Conservation (phyloP, 2,329 filamentous ascomycete species). For the Talaromyces sp. region DNA sequence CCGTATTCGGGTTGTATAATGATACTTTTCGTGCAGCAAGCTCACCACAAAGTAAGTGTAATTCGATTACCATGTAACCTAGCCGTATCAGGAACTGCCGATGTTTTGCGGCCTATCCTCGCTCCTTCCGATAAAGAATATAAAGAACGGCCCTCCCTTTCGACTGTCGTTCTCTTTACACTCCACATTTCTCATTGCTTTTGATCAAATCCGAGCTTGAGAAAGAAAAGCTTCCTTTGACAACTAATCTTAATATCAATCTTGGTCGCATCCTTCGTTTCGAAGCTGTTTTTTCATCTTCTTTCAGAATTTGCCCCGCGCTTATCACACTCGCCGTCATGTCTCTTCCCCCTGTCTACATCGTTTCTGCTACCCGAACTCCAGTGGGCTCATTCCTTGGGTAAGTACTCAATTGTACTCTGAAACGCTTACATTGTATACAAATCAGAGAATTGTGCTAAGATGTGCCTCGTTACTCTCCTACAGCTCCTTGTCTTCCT, state of each 20-base stretch:
- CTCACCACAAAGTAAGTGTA: background rate
- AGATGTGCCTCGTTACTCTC: conserved; percentile 4
- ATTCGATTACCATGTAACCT: background rate
- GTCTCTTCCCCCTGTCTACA: conserved; percentile 88
- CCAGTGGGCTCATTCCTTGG: conserved; percentile 93
- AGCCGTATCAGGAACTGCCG: background rate
- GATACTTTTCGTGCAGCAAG: background rate
- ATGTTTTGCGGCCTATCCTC: background rate
- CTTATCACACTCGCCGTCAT: conserved; percentile 44
- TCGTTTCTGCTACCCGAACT: conserved; percentile 86
- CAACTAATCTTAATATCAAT: background rate
- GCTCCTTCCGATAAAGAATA: conserved; percentile 4
- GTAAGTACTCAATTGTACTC: conserved; percentile 49
- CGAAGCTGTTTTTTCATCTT: background rate
- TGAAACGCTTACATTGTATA: background rate
- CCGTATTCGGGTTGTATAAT: background rate
- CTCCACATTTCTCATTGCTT: background rate
- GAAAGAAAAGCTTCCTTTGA: background rate
- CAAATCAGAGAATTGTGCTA: conserved; percentile 6
- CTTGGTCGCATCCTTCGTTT: background rate
- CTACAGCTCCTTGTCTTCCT: conserved; percentile 75
- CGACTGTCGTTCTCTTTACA: background rate
- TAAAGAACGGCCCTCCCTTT: background rate
- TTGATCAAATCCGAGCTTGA: background rate
- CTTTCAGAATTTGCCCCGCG: conserved; percentile 5